These are phyloP conservation scores for Hippophae gyantsensis DNA, from an alignment of 306 rosid species.

Conservation along the genomic window DNA sequence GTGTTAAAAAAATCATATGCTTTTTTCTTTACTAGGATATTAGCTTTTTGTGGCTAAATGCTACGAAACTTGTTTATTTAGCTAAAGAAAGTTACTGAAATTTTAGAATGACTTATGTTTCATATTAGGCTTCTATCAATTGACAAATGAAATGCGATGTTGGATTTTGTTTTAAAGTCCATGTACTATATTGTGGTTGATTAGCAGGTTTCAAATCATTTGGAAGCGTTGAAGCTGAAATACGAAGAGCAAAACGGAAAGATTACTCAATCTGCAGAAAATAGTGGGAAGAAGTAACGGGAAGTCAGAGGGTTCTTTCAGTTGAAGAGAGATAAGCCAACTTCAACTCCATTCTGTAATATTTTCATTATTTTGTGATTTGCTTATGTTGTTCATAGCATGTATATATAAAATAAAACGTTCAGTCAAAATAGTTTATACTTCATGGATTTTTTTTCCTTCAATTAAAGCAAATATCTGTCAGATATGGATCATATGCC, in stretches of 20 bases:
- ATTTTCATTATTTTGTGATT: too few relatives aligned
- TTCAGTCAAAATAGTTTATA: too few relatives aligned
- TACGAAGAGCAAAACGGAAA: slow-evolving; percentile 65
- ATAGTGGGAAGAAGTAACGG: slow-evolving; percentile 22
- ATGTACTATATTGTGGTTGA: slow-evolving; percentile 1
- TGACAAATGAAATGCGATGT: not conserved
- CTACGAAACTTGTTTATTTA: not conserved
- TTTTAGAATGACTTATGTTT: too few relatives aligned
- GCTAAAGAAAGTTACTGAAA: not conserved
- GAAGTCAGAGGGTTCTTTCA: slow-evolving; percentile 11
- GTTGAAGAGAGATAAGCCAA: not conserved
- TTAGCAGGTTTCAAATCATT: slow-evolving; percentile 61
- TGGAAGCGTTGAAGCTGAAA: slow-evolving; percentile 56
- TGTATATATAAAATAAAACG: too few relatives aligned
- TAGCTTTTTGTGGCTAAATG: too few relatives aligned
- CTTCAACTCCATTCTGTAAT: not conserved
- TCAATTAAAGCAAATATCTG: too few relatives aligned
- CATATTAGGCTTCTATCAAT: not conserved
- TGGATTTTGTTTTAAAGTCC: not conserved
- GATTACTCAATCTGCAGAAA: slow-evolving; percentile 18
- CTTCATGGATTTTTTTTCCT: too few relatives aligned
- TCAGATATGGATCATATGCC: too few relatives aligned
- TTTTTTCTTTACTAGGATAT: not conserved
- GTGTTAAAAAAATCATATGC: not conserved
- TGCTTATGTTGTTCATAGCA: too few relatives aligned